Evolutionary conservation across 192 early-diverging fungal species (phyloP).

Genomic region (Piromyces sp.): DNA sequence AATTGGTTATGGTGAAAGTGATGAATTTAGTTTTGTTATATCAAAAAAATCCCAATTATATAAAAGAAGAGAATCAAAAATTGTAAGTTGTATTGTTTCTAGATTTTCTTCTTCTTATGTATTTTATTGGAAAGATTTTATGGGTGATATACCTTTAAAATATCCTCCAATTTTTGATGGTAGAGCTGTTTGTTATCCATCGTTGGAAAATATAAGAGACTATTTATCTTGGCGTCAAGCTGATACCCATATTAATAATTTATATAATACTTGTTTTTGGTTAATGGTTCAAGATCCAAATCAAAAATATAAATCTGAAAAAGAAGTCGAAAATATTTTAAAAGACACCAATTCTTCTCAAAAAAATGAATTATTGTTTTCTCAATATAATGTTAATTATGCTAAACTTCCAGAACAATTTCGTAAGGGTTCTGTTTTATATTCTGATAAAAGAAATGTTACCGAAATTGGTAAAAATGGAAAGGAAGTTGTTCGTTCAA

Average conservation of each 20-base stretch:
- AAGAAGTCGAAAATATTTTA: conserved; percentile 56
- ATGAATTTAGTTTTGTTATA: conserved; percentile 52
- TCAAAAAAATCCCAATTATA: conserved; percentile 40
- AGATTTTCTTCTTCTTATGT: conserved; percentile 77
- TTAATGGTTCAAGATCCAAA: conserved; percentile 38
- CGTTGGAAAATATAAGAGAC: conserved; percentile 62
- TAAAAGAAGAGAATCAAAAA: conserved; percentile 60
- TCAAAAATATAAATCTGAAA: conserved; percentile 44
- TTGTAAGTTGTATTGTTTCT: conserved; percentile 61
- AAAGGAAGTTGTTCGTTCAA: conserved; percentile 22
- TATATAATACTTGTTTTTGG: conserved; percentile 94
- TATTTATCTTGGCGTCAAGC: conserved; percentile 90
- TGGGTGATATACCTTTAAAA: conserved; percentile 37
- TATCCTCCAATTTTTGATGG: conserved; percentile 85
- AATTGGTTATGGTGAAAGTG: conserved; percentile 74
- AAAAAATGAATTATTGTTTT: conserved; percentile 85
- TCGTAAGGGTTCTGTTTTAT: conserved; percentile 70
- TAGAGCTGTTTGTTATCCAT: conserved; percentile 74
- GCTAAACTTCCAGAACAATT: conserved; percentile 63
- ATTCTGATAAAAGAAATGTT: conserved; percentile 33
- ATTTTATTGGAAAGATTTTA: conserved; percentile 59
- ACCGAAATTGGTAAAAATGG: conserved; percentile 1
- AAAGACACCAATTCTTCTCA: conserved; percentile 72
- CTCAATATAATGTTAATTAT: conserved; percentile 75
- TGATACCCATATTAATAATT: conserved; percentile 28